A percentile compares a stretch with the other conserved stretches of the same genome.
phyloP scores from a whole-genome alignment of 768 basidiomycete genomes.

The Brasilioporus rufonigricans region DNA sequence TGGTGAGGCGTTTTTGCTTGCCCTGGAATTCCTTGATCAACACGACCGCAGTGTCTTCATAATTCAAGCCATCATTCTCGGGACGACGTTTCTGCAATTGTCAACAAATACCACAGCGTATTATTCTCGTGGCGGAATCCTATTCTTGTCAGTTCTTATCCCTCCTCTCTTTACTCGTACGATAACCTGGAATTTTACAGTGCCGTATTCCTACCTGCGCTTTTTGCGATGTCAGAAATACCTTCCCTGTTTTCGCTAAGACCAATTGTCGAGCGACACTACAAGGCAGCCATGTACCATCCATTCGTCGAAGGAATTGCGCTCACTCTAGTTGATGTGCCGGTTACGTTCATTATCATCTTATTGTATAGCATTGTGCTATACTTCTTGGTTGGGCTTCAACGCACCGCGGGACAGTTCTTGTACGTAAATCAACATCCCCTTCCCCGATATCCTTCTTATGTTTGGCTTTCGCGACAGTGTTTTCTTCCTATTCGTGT shows the following conservation, averaged over 20 bases:
- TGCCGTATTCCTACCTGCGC: slow-evolving; percentile 54
- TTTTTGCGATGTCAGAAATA: slow-evolving; percentile 60
- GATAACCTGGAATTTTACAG: slow-evolving; percentile 28
- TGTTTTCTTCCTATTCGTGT: slow-evolving; percentile 57
- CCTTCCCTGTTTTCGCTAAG: slow-evolving; percentile 46
- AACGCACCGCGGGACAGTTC: slow-evolving; percentile 55
- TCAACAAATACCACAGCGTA: slow-evolving; percentile 34
- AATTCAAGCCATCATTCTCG: slow-evolving; percentile 33
- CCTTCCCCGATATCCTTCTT: not conserved
- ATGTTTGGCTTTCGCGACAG: slow-evolving; percentile 38
- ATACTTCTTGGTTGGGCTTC: slow-evolving; percentile 63
- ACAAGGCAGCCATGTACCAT: slow-evolving; percentile 48
- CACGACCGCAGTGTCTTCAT: slow-evolving; percentile 36
- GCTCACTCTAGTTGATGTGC: slow-evolving; percentile 46
- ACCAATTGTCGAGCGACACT: slow-evolving; percentile 44
- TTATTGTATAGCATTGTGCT: slow-evolving; percentile 40
- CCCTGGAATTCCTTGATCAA: not conserved
- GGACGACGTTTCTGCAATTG: slow-evolving; percentile 47
- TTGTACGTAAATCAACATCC: slow-evolving; percentile 49
- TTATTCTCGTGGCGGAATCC: slow-evolving; percentile 72
- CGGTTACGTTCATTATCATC: slow-evolving; percentile 38
- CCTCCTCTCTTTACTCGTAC: not conserved
- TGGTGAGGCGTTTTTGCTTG: slow-evolving; percentile 8
- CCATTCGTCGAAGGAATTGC: slow-evolving; percentile 48
- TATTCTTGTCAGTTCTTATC: slow-evolving; percentile 64